These are phyloP conservation scores for Wolfiporia cocos DNA, from an alignment of 1,284 basidiomycete genomes.

Conservation along the genomic window DNA sequence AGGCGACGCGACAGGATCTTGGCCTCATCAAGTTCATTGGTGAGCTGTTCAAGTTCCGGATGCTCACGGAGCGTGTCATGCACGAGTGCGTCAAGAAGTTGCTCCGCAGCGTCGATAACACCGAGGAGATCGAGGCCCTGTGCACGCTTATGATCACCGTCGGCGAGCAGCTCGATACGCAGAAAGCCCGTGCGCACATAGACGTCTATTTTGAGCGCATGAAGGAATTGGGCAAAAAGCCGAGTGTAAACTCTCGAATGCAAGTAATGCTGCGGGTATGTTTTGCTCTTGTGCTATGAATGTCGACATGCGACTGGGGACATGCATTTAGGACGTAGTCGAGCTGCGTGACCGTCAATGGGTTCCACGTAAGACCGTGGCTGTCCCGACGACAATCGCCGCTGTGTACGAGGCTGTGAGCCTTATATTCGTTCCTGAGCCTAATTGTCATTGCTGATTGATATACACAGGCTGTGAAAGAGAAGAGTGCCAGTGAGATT, in stretches of 20 bases:
- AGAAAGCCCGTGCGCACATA: slow-evolving; percentile 82
- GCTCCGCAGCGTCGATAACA: slow-evolving; percentile 86
- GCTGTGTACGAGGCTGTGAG: slow-evolving; percentile 84
- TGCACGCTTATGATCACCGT: slow-evolving; percentile 91
- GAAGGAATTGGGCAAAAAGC: slow-evolving; percentile 71
- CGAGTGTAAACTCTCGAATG: slow-evolving; percentile 80
- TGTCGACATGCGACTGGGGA: too few relatives aligned
- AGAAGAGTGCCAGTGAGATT: slow-evolving; percentile 77
- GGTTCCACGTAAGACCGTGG: slow-evolving; percentile 65
- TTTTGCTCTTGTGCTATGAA: too few relatives aligned
- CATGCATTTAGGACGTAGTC: slow-evolving; percentile 46
- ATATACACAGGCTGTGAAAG: slow-evolving; percentile 29
- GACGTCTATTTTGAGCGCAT: slow-evolving; percentile 92
- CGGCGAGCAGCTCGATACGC: slow-evolving; percentile 74
- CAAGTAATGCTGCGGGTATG: slow-evolving; percentile 90
- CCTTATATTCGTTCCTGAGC: slow-evolving; percentile 13
- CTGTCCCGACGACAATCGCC: slow-evolving; percentile 86
- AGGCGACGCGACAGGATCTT: slow-evolving; percentile 94
- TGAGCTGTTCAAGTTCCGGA: slow-evolving; percentile 94
- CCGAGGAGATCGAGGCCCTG: slow-evolving; percentile 94
- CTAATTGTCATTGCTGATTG: too few relatives aligned
- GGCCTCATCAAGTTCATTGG: slow-evolving; percentile 98
- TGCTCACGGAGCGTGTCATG: slow-evolving; percentile 48
- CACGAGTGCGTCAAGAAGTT: slow-evolving; percentile 95
- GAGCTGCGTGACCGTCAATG: slow-evolving; percentile 85